Evolutionary conservation across 257 asterid genomes (phyloP).

Genomic region (Capsicum baccatum): DNA sequence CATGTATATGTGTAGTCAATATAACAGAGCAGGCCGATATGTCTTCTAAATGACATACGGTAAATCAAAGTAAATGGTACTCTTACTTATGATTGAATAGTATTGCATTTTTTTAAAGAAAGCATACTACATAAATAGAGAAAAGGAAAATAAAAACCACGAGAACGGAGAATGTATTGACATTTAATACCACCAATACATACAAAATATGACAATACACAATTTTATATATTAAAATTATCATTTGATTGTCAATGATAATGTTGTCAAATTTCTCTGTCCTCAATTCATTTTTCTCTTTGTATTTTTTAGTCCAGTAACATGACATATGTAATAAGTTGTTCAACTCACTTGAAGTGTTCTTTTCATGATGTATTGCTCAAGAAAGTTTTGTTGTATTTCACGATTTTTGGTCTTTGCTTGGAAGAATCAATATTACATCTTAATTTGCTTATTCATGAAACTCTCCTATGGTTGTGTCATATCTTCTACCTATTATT

Average conservation of each 20-base stretch:
- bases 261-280: not conserved
- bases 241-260: not conserved
- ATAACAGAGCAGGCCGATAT: too few species aligned
- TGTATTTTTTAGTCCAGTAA: not conserved
- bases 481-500: not conserved
- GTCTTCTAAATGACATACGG: too few species aligned
- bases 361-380: not conserved
- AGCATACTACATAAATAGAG: too few species aligned
- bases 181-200: not conserved
- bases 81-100: too few species aligned
- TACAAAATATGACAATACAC: too few species aligned
- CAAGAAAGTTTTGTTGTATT: not conserved
- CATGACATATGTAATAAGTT: constrained; percentile 1
- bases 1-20: too few species aligned
- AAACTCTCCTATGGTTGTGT: not conserved
- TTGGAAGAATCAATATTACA: not conserved
- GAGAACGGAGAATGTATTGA: too few species aligned
- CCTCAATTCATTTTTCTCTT: not conserved
- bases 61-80: too few species aligned
- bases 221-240: too few species aligned
- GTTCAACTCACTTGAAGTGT: constrained; percentile 8
- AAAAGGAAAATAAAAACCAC: too few species aligned
- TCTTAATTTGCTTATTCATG: not conserved
- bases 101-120: too few species aligned
- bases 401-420: not conserved